Conservation (phyloP, 1,139 yeast species). For the Geotrichum phurueaensis region DNA sequence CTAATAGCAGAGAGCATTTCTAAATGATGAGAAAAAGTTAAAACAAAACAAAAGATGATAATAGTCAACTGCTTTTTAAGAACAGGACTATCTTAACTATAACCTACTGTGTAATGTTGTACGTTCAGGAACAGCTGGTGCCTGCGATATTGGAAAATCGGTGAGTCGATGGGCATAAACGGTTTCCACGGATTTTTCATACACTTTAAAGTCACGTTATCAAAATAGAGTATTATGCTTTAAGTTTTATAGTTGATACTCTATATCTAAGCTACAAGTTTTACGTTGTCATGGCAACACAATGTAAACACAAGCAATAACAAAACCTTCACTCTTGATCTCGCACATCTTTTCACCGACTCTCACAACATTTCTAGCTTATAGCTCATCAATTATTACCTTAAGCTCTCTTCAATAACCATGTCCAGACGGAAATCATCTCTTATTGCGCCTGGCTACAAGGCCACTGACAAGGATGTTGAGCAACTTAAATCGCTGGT, state of each 20-base stretch:
- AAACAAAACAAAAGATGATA: not conserved
- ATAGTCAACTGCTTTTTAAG: not conserved
- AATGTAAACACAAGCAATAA: not conserved
- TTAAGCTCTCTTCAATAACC: not conserved
- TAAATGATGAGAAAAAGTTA: not conserved
- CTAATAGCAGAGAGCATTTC: slow-evolving; percentile 15
- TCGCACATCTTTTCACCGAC: not conserved
- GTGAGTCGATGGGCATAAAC: not conserved
- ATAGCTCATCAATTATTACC: not conserved
- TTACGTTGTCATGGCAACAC: slow-evolving; percentile 5
- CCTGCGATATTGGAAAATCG: not conserved
- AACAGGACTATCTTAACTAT: not conserved
- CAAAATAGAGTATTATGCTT: not conserved
- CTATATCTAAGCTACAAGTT: not conserved
- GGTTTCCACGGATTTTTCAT: not conserved
- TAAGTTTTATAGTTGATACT: not conserved
- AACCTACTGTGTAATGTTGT: not conserved
- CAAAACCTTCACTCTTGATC: not conserved
- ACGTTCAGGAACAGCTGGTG: not conserved
- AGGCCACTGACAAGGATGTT: slow-evolving; percentile 21
- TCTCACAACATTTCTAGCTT: not conserved
- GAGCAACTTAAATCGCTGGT: slow-evolving; percentile 31
- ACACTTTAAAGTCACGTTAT: not conserved
- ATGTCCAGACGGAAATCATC: slow-evolving; percentile 15
- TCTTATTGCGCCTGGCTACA: slow-evolving; percentile 8